phyloP scores from a whole-genome alignment of 2,329 filamentous ascomycete species.

The Exophiala alcalophila region DNA sequence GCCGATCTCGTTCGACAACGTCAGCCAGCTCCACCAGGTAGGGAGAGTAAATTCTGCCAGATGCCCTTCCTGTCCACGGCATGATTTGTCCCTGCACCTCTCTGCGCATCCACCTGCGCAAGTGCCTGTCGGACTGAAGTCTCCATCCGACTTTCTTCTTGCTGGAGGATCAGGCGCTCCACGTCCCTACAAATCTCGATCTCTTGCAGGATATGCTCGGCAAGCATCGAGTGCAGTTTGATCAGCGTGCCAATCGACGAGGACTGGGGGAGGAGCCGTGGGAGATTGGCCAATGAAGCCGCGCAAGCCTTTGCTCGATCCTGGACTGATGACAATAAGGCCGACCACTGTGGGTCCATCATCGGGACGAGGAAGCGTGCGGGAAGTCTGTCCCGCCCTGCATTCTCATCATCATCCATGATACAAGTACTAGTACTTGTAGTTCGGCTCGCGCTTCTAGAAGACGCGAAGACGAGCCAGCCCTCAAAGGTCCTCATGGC shows the following conservation, averaged over 20 bases:
- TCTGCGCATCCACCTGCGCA: conserved; percentile 10
- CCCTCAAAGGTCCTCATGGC: conserved; percentile 15
- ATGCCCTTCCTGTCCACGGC: conserved; percentile 11
- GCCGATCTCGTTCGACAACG: too few species aligned
- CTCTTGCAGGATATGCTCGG: conserved; percentile 16
- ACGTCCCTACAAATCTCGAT: conserved; percentile 18
- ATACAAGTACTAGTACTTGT: neutral
- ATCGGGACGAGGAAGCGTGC: neutral
- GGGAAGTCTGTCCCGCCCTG: neutral
- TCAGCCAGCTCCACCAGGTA: too few species aligned
- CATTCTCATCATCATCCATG: neutral
- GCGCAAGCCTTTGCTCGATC: conserved; percentile 9
- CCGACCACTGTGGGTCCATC: conserved; percentile 14
- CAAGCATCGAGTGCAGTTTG: conserved; percentile 12
- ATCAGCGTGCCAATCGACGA: conserved; percentile 20
- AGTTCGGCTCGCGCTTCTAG: conserved; percentile 3
- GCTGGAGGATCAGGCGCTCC: conserved; percentile 17
- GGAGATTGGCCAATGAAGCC: conserved; percentile 12
- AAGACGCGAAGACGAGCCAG: conserved; percentile 11
- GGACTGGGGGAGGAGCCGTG: neutral
- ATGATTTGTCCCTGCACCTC: neutral
- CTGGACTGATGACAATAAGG: conserved; percentile 10
- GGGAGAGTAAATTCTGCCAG: too few species aligned
- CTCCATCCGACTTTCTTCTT: conserved; percentile 15
- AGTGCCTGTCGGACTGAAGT: conserved; percentile 12